Evolutionary conservation across 805 yeast genomes (phyloP).

Genomic region (Starmerella floricola): DNA sequence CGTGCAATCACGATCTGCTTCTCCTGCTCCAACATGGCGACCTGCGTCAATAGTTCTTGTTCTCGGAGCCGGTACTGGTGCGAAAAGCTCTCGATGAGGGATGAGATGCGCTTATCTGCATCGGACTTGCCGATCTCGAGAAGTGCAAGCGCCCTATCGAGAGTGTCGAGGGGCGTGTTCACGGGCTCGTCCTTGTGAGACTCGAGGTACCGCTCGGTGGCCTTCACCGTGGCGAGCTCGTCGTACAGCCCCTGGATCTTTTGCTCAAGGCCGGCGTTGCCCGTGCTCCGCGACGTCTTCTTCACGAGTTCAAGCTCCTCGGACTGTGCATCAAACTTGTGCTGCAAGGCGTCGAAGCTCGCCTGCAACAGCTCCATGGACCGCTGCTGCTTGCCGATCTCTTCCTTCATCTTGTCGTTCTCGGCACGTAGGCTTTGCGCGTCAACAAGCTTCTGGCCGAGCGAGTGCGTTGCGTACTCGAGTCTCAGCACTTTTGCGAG

Average conservation of each 20-base stretch:
- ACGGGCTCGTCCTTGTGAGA: not conserved
- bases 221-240: slow-evolving; percentile 6
- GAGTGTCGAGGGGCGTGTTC: slow-evolving; percentile 6
- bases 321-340: not conserved
- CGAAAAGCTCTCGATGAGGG: slow-evolving; percentile 11
- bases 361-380: not conserved
- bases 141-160: slow-evolving; percentile 2
- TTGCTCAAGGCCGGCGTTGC: slow-evolving; percentile 4
- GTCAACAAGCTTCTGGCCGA: slow-evolving; percentile 16
- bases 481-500: slow-evolving; percentile 14
- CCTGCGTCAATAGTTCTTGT: slow-evolving; percentile 11
- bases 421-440: slow-evolving; percentile 7
- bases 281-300: not conserved
- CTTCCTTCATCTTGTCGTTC: slow-evolving; percentile 5
- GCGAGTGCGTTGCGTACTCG: slow-evolving; percentile 16
- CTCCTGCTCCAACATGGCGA: slow-evolving; percentile 8
- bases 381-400: slow-evolving; percentile 4
- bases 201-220: slow-evolving; percentile 1
- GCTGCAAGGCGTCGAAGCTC: slow-evolving; percentile 4
- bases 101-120: slow-evolving; percentile 6
- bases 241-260: slow-evolving; percentile 4
- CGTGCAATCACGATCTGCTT: slow-evolving; percentile 12
- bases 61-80: slow-evolving; percentile 17
- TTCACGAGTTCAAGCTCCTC: not conserved
- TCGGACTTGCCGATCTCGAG: slow-evolving; percentile 10